Percentiles rank a stretch among this genome's conserved stretches.
Conservation (phyloP, 2,329 filamentous ascomycete species). For the Penicillium sp. region DNA sequence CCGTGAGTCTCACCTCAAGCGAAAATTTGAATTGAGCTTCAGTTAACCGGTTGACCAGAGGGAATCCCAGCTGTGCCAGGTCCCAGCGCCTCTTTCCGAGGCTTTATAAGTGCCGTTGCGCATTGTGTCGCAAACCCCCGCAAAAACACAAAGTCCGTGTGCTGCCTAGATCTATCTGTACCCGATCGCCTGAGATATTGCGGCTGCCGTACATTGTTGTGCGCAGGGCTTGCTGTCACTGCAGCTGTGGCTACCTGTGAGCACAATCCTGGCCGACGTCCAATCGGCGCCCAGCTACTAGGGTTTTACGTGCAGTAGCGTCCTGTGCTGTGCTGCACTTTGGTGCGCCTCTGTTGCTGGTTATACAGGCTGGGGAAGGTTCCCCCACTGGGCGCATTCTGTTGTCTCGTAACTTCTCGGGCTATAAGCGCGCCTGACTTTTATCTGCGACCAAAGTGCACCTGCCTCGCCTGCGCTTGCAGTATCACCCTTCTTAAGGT, state of each 20-base stretch:
- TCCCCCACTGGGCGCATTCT: slow-evolving; percentile 6
- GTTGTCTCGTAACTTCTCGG: slow-evolving; percentile 12
- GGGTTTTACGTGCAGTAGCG: slow-evolving; percentile 19
- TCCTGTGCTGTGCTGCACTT: slow-evolving; percentile 19
- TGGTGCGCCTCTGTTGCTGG: slow-evolving; percentile 11
- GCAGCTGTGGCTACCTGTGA: slow-evolving; percentile 12
- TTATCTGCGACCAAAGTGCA: slow-evolving; percentile 3
- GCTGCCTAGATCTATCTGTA: neutral
- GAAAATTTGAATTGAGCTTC: neutral
- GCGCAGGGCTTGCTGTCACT: slow-evolving; percentile 5
- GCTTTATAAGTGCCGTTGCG: neutral
- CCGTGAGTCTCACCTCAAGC: slow-evolving; percentile 1
- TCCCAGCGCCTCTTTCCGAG: neutral
- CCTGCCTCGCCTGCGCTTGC: slow-evolving; percentile 8
- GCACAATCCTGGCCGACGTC: neutral
- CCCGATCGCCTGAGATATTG: neutral
- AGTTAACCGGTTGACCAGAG: neutral
- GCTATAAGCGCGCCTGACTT: slow-evolving; percentile 1
- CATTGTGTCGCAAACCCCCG: neutral
- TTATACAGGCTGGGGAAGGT: slow-evolving; percentile 25
- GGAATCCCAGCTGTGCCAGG: neutral
- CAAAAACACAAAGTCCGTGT: neutral
- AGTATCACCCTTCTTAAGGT: slow-evolving; percentile 7
- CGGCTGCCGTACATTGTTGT: slow-evolving; percentile 11
- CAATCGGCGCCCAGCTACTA: slow-evolving; percentile 10